These are phyloP conservation scores for Penicillium sp. DNA, from an alignment of 2,329 filamentous ascomycete genomes.

Conservation along the genomic window DNA sequence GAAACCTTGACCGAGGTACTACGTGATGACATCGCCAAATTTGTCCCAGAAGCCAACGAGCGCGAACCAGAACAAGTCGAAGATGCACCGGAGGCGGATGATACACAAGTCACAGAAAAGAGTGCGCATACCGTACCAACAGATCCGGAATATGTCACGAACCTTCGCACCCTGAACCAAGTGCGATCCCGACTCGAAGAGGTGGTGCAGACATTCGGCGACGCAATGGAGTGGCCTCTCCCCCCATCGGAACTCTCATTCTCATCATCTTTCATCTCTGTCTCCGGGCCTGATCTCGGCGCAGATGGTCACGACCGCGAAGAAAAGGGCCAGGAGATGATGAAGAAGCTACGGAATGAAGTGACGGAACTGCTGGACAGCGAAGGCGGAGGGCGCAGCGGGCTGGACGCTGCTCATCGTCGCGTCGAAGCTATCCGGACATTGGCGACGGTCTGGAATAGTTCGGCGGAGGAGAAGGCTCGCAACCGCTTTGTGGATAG, in stretches of 20 bases:
- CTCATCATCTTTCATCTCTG: conserved; percentile 82
- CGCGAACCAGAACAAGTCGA: conserved; percentile 8
- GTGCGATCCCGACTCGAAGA: conserved; percentile 83
- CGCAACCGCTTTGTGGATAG: conserved; percentile 78
- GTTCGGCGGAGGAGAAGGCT: conserved; percentile 92
- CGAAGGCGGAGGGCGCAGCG: conserved; percentile 61
- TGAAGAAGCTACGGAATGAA: conserved; percentile 66
- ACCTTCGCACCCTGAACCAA: conserved; percentile 78
- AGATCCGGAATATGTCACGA: conserved; percentile 70
- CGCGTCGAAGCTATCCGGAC: conserved; percentile 77
- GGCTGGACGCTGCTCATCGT: conserved; percentile 67
- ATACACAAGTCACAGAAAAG: conserved; percentile 2
- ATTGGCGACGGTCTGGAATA: conserved; percentile 82
- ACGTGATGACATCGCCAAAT: conserved; percentile 70
- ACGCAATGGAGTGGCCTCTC: conserved; percentile 93
- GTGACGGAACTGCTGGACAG: conserved; percentile 67
- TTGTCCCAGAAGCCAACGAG: conserved; percentile 57
- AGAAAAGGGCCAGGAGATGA: conserved; percentile 83
- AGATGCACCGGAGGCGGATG: conserved; percentile 10
- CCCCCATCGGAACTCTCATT: conserved; percentile 85
- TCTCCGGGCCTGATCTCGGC: conserved; percentile 79
- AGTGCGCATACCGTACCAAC: conserved; percentile 4
- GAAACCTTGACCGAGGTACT: conserved; percentile 76
- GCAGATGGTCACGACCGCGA: conserved; percentile 70
- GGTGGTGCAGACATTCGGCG: conserved; percentile 88